A percentile compares a stretch with the other conserved stretches of the same genome.
These are phyloP conservation scores for Dinochytrium kinnereticum DNA, from an alignment of 371 early-diverging fungal species.

Conservation along the genomic window DNA sequence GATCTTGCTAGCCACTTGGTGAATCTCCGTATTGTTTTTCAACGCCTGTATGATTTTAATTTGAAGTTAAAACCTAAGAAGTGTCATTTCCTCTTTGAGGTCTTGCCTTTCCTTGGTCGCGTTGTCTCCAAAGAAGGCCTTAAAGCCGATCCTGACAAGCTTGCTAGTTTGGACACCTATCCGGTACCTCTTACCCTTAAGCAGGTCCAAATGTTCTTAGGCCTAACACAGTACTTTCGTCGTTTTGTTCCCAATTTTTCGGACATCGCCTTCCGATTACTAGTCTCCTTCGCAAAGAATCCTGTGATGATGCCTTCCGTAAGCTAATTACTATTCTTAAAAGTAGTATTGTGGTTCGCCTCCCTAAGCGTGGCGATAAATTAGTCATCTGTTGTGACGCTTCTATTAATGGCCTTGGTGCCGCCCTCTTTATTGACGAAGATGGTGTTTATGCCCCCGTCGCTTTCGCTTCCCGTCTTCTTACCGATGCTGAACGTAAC, in stretches of 20 bases:
- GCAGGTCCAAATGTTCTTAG: constrained; percentile 57
- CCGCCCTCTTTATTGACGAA: too few relatives aligned
- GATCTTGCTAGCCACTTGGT: constrained; percentile 44
- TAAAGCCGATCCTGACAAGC: constrained; percentile 45
- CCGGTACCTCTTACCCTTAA: constrained; percentile 37
- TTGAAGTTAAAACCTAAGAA: constrained; percentile 50
- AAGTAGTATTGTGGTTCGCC: too few relatives aligned
- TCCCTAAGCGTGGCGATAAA: too few relatives aligned
- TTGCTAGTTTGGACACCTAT: constrained; percentile 50
- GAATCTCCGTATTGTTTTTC: constrained; percentile 44
- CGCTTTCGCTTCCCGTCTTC: too few relatives aligned
- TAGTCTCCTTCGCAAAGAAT: too few relatives aligned
- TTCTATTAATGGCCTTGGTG: too few relatives aligned
- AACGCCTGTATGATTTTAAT: constrained; percentile 35
- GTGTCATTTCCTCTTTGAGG: constrained; percentile 26
- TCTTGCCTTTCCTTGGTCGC: constrained; percentile 3
- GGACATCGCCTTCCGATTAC: too few relatives aligned
- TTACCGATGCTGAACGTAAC: too few relatives aligned
- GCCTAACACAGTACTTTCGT: constrained; percentile 59
- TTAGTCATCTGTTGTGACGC: too few relatives aligned
- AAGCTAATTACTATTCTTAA: too few relatives aligned
- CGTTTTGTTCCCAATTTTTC: constrained; percentile 55
- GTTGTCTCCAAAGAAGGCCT: constrained; percentile 33
- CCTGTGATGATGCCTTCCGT: too few relatives aligned
- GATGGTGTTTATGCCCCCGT: too few relatives aligned